Conservation (phyloP, 768 basidiomycete species). For the Lyophyllum atratum region DNA sequence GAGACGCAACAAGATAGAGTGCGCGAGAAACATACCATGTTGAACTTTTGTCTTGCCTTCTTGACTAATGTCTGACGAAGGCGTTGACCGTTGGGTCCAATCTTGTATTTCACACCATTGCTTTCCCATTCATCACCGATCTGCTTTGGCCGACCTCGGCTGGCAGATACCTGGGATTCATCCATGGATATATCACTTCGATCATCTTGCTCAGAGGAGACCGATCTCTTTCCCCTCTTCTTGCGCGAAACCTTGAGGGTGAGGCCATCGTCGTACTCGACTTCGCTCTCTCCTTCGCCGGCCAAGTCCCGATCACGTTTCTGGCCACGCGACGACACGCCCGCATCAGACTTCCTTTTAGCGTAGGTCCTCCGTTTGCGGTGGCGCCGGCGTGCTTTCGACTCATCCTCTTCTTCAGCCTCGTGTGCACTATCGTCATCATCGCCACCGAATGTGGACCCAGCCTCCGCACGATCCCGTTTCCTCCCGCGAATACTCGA, state of each 20-base stretch:
- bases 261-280: constrained; percentile 35
- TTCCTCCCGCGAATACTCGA: constrained; percentile 62
- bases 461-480: constrained; percentile 74
- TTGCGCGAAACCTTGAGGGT: constrained; percentile 38
- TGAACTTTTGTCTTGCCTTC: constrained; percentile 67
- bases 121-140: constrained; percentile 80
- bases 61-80: constrained; percentile 72
- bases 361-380: constrained; percentile 60
- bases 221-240: constrained; percentile 53
- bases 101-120: constrained; percentile 70
- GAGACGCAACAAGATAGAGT: not conserved
- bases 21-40: constrained; percentile 59
- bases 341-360: constrained; percentile 52
- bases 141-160: constrained; percentile 54
- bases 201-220: constrained; percentile 33
- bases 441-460: constrained; percentile 69
- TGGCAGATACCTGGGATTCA: constrained; percentile 48
- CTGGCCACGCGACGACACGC: constrained; percentile 46
- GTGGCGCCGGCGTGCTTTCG: constrained; percentile 45
- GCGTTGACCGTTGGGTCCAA: constrained; percentile 68
- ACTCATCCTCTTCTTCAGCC: constrained; percentile 38
- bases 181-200: constrained; percentile 51
- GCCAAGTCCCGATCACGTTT: constrained; percentile 68
- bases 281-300: constrained; percentile 47
- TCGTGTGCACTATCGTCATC: constrained; percentile 46